Base-by-base conservation (phyloP, 2,329 filamentous ascomycete genomes). In the Karstenula rhodostoma region DNA sequence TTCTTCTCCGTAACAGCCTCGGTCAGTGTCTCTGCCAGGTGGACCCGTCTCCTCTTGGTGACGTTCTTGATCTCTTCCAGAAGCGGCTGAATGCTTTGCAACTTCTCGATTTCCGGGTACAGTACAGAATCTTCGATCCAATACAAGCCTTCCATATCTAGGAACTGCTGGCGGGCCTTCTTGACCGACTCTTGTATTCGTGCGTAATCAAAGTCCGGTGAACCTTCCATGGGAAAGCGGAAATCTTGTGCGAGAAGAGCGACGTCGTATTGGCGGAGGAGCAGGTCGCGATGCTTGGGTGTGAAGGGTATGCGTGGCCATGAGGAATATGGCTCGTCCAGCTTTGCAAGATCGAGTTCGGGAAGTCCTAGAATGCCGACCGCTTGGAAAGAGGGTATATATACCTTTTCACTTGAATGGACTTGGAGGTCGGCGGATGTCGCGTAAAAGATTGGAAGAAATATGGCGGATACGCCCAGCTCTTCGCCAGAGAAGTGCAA, bases 301-400 rank as follows among this genome's bases (percentile, higher is more conserved):
- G 69, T 76, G 19, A 79, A 76, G 2, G 69, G 65, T 37, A 74
- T 73, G 43, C 73, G 76, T 13, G 74, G 62, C 78, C 77, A 80
- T n/a, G 75, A 66, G 10, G 61, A 72, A 48, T 76, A 77, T 0
- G 75, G 75, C 13, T 67, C 56, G 10, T 68, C 63, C n/a, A 77
- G 69, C 19, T 66, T 65, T 22, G 72, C 67, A 12, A 79, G 68
- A 54, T 79, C 77, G 9, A 78, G 76, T 54, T 79, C 77, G 6
- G 76, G 71, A 7, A 80, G 70, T 10, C 77, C 77, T 9, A 80
- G 77, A 44, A 80, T 77, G 44, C 78, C 78, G 1, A 76, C 77
- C 8, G 72, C 67, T 60, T 79, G 77, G 60, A 78, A 79, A 6
- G 75, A 77, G 62, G 75, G 72, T 56, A 79, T 71, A 61, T 78